phyloP scores from a whole-genome alignment of 2,329 filamentous ascomycete species.

The Curvularia hawaiiensis region DNA sequence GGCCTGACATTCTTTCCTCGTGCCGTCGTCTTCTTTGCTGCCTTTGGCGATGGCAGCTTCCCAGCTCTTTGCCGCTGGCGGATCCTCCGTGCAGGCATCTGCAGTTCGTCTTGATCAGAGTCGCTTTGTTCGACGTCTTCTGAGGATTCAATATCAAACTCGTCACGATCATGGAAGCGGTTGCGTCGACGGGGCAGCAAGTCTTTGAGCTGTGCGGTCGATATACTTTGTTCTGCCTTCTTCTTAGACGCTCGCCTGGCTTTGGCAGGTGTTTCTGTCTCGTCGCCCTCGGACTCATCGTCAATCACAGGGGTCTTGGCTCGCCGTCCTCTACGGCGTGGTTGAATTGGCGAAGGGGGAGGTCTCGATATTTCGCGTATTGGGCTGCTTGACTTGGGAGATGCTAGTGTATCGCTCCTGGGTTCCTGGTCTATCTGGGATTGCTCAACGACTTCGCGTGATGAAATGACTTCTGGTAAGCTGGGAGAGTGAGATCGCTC shows the following conservation, averaged over 20 bases:
- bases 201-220: conserved; percentile 52
- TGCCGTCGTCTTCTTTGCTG: conserved; percentile 28
- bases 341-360: conserved; percentile 20
- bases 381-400: conserved; percentile 51
- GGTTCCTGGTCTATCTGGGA: conserved; percentile 35
- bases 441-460: conserved; percentile 25
- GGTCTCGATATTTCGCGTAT: conserved; percentile 27
- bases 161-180: conserved; percentile 38
- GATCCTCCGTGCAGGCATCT: conserved; percentile 33
- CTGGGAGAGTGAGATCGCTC: conserved; percentile 43
- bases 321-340: conserved; percentile 23
- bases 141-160: conserved; percentile 50
- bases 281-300: conserved; percentile 31
- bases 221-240: conserved; percentile 42
- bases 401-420: conserved; percentile 51
- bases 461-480: conserved; percentile 41
- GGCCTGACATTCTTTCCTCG: conserved; percentile 30
- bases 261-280: conserved; percentile 31
- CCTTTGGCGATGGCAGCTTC: conserved; percentile 30
- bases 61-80: conserved; percentile 21
- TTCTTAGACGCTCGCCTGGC: conserved; percentile 24
- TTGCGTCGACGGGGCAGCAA: conserved; percentile 52
- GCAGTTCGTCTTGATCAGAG: conserved; percentile 52
- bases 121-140: conserved; percentile 40
- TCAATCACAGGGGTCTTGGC: conserved; percentile 25